Evolutionary conservation across 2,329 filamentous ascomycete genomes (phyloP).

Genomic region (Triangularia verruculosa): DNA sequence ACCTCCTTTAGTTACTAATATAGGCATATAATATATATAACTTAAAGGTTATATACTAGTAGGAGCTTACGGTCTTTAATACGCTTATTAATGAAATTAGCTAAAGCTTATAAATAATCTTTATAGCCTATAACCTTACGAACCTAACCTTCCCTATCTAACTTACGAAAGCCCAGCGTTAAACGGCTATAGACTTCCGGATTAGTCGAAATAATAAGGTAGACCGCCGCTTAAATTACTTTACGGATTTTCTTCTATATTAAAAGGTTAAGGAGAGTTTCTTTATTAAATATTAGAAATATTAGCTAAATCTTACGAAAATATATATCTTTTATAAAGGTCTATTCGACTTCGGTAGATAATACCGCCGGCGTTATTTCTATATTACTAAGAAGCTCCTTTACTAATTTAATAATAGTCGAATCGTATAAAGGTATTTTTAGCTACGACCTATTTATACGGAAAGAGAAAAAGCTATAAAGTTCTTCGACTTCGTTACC

Average conservation of each 20-base stretch:
- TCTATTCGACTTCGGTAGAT: constrained; percentile 21
- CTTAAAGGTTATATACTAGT: constrained; percentile 17
- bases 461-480: constrained; percentile 13
- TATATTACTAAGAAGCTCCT: constrained; percentile 16
- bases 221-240: constrained; percentile 23
- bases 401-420: constrained; percentile 14
- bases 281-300: constrained; percentile 26
- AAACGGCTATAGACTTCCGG: constrained; percentile 14
- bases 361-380: constrained; percentile 22
- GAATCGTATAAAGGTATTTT: constrained; percentile 18
- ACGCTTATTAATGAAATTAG: constrained; percentile 24
- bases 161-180: constrained; percentile 7
- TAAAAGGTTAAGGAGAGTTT: constrained; percentile 13
- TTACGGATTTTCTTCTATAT: constrained; percentile 14
- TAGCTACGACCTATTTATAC: constrained; percentile 11
- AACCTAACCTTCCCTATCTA: background rate
- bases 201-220: constrained; percentile 25
- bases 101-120: constrained; percentile 22
- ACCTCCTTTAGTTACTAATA: constrained; percentile 25
- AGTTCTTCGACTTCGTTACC: constrained; percentile 32
- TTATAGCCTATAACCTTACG: constrained; percentile 10
- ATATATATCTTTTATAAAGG: constrained; percentile 20
- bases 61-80: constrained; percentile 18
- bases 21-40: constrained; percentile 24
- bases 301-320: constrained; percentile 26